These are phyloP conservation scores for Thielaviopsis ethacetica DNA, from an alignment of 2,329 filamentous ascomycete genomes.

Conservation along the genomic window DNA sequence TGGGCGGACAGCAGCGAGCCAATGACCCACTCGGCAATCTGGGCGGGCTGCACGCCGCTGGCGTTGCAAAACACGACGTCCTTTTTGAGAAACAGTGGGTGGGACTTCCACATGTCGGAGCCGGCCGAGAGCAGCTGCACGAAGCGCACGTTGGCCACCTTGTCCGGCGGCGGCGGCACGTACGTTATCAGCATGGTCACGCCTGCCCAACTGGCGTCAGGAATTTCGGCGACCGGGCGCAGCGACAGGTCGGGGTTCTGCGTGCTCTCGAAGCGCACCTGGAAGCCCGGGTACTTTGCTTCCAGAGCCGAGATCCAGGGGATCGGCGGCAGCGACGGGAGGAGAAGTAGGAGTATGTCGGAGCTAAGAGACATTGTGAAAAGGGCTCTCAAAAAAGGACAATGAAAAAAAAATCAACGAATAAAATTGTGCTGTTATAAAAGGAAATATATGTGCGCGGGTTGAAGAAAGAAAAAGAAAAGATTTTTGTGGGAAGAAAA, in stretches of 20 bases:
- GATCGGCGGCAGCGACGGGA: constrained; percentile 18
- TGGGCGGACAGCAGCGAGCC: constrained; percentile 33
- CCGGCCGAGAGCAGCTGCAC: constrained; percentile 40
- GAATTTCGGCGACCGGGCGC: constrained; percentile 15
- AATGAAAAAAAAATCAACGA: not conserved
- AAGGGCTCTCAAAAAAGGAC: not conserved
- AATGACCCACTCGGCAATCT: constrained; percentile 42
- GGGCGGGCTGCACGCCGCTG: constrained; percentile 41
- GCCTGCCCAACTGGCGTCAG: constrained; percentile 27
- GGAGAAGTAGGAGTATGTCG: constrained; percentile 31
- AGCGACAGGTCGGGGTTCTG: constrained; percentile 18
- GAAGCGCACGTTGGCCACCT: constrained; percentile 31
- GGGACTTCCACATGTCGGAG: constrained; percentile 30
- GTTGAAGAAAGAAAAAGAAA: not conserved
- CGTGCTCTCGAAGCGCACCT: constrained; percentile 18
- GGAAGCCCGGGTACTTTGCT: constrained; percentile 27
- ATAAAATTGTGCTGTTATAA: not conserved
- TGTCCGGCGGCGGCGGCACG: constrained; percentile 25
- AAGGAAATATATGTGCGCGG: not conserved
- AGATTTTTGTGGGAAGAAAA: not conserved
- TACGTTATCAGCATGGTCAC: constrained; percentile 33
- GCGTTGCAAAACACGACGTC: constrained; percentile 35
- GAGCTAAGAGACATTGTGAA: constrained; percentile 4
- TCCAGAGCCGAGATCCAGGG: constrained; percentile 23
- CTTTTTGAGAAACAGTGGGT: constrained; percentile 32